Base-by-base conservation (phyloP, 1,139 yeast genomes). In the Fermentozyma sake region DNA sequence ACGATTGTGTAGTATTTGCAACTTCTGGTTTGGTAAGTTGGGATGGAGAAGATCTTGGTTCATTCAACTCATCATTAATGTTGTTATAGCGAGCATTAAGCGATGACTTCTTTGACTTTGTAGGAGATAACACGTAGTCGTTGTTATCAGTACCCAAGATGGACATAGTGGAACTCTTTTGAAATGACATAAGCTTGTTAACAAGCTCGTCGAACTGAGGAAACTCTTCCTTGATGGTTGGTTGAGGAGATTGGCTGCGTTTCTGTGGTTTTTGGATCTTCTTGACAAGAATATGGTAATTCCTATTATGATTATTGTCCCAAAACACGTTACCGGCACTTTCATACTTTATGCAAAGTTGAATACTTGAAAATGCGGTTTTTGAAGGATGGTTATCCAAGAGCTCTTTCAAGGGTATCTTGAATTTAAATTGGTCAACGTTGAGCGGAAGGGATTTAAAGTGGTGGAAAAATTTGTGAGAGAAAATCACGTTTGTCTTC, bases 341-440 rank as follows among this genome's bases (percentile, higher is more conserved):
- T 6, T 25, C 23, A 29, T 48, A 50, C 27, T 38, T 39, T 24
- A 50, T 33, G 31, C 52, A 48, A 33, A 50, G 41, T 27, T 48
- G 43, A 20, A 43, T 30, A 18, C 33, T 27, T n/a, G n/a, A n/a
- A n/a, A n/a, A n/a, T n/a, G n/a, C n/a, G n/a, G n/a, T n/a, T n/a
- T n/a, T n/a, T n/a, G n/a, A n/a, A n/a, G n/a, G n/a, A n/a, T n/a
- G n/a, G n/a, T n/a, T n/a, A n/a, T n/a, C n/a, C n/a, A n/a, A n/a
- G n/a, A n/a, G n/a, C n/a, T n/a, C n/a, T n/a, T n/a, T n/a, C 9
- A 22, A 22, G 13, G 59, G 56, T 14, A 64, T 48, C 25, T 50
- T 50, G 38, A 65, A 62, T 33, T 51, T 51, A 45, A 66, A 66
- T 40, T 60, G 63, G 45, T 65, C 72, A 29, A 46, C 49, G 24